Percentiles rank a stretch among this genome's conserved stretches.
phyloP scores from a whole-genome alignment of 2,329 filamentous ascomycete species.

The Chalara sp. region DNA sequence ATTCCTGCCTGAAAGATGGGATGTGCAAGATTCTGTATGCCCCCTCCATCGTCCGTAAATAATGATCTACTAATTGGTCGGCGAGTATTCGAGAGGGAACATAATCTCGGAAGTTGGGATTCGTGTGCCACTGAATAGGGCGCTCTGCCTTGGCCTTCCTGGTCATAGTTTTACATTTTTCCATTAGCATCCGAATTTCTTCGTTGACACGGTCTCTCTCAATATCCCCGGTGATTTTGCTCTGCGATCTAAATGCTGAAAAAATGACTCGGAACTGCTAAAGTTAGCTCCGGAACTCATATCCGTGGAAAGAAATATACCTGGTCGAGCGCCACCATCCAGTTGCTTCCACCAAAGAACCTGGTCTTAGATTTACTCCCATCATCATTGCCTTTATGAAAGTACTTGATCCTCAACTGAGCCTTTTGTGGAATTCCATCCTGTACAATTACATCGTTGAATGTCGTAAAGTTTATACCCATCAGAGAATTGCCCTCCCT shows the following conservation, averaged over 20 bases:
- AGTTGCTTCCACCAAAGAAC: conserved; percentile 16
- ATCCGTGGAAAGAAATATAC: conserved; percentile 1
- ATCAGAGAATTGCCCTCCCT: background rate
- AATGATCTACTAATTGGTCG: conserved; percentile 31
- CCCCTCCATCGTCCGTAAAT: conserved; percentile 33
- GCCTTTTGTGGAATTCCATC: background rate
- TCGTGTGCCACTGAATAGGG: background rate
- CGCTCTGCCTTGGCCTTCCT: conserved; percentile 2
- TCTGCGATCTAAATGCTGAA: no score
- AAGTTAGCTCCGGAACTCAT: background rate
- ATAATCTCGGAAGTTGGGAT: background rate
- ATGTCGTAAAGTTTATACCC: background rate
- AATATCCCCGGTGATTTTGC: no score
- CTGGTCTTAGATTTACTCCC: conserved; percentile 12
- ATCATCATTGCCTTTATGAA: background rate
- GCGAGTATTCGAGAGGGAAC: conserved; percentile 12
- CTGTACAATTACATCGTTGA: background rate
- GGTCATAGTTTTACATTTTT: conserved; percentile 3
- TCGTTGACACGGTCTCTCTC: background rate
- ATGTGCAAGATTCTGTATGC: conserved; percentile 38
- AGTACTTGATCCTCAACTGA: background rate
- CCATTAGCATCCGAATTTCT: background rate
- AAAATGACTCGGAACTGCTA: background rate
- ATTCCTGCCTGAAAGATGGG: conserved; percentile 37
- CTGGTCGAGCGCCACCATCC: conserved; percentile 11